Percentiles rank a stretch among this genome's conserved stretches.
Evolutionary conservation across 2,329 filamentous ascomycete species (phyloP).

Genomic region (Colletotrichum sp.): DNA sequence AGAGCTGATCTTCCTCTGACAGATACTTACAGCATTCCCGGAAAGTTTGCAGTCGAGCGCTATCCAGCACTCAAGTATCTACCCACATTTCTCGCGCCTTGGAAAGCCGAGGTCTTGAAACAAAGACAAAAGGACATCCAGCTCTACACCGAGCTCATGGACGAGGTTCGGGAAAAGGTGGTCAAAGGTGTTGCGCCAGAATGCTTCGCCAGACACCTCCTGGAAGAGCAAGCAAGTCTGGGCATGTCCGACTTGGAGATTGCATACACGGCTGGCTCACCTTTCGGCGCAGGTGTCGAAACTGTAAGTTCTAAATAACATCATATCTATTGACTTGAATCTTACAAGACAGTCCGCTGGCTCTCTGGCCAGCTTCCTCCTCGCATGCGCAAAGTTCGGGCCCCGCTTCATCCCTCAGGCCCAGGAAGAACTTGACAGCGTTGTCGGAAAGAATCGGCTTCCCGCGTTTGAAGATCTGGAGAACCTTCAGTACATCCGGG

Average conservation of each 20-base stretch:
- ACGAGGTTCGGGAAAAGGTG: conserved; percentile 41
- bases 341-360: conserved; percentile 41
- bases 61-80: conserved; percentile 45
- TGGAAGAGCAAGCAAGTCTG: conserved; percentile 42
- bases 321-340: neutral
- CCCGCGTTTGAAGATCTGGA: conserved; percentile 42
- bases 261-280: conserved; percentile 48
- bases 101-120: conserved; percentile 41
- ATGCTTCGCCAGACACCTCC: conserved; percentile 49
- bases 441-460: conserved; percentile 39
- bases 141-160: conserved; percentile 44
- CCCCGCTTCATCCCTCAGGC: conserved; percentile 50
- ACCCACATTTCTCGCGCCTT: conserved; percentile 41
- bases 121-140: conserved; percentile 37
- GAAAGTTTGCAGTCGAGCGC: conserved; percentile 44
- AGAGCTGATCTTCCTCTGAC: fast-evolving
- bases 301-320: conserved; percentile 32
- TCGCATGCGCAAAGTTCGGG: conserved; percentile 57
- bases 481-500: conserved; percentile 37
- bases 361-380: conserved; percentile 53
- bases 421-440: conserved; percentile 43
- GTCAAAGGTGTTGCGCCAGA: conserved; percentile 33
- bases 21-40: conserved; percentile 15
- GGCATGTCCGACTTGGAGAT: conserved; percentile 48
- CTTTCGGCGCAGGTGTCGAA: conserved; percentile 50